Conservation (phyloP, 2,329 filamentous ascomycete genomes). For the Didymella sp. region DNA sequence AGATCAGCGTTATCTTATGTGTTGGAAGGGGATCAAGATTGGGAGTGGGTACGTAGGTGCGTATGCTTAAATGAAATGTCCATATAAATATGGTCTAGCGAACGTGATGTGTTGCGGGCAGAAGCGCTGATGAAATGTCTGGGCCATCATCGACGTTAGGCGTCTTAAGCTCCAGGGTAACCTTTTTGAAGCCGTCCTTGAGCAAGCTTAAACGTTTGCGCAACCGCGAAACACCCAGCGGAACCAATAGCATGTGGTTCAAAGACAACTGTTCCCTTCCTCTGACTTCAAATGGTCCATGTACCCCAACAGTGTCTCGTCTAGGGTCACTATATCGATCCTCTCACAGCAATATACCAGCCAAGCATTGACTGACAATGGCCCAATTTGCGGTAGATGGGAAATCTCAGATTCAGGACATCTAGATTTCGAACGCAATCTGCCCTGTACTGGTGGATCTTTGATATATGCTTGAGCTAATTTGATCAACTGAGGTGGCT, state of each 20-base stretch:
- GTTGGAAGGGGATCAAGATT: too few relatives aligned
- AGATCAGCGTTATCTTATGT: too few relatives aligned
- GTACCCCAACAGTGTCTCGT: background rate
- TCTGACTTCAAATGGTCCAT: background rate
- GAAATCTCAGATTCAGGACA: background rate
- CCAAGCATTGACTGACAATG: background rate
- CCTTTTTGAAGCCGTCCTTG: background rate
- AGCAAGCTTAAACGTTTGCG: background rate
- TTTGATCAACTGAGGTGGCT: background rate
- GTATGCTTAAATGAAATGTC: too few relatives aligned
- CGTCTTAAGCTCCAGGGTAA: background rate
- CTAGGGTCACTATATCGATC: background rate
- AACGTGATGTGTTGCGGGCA: too few relatives aligned
- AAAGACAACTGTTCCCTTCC: background rate
- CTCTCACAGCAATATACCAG: conserved; percentile 1
- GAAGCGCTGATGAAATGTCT: background rate
- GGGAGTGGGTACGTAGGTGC: too few relatives aligned
- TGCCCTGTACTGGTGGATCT: conserved; percentile 1
- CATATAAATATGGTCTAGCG: too few relatives aligned
- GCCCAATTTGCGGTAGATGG: background rate
- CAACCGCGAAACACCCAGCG: background rate
- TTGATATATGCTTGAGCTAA: background rate
- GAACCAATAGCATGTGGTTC: background rate
- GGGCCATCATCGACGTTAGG: background rate
- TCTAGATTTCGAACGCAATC: background rate